These are phyloP conservation scores for Septoria petroselini DNA, from an alignment of 2,329 filamentous ascomycete species.

Conservation along the genomic window DNA sequence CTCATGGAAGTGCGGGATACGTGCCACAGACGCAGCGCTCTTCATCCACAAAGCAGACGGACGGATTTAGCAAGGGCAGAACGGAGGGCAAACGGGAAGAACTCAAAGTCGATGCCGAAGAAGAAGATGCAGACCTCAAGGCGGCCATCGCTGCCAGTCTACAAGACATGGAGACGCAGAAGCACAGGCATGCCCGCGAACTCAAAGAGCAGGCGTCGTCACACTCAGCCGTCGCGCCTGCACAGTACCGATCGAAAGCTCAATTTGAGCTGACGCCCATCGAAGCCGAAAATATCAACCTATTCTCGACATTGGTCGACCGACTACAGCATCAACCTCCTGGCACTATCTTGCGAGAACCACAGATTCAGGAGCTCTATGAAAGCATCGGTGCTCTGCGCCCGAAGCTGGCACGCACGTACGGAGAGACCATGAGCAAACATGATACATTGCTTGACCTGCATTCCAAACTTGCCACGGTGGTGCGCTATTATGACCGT, in stretches of 20 bases:
- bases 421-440: conserved; percentile 99
- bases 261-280: conserved; percentile 92
- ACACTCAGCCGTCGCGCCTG: conserved; percentile 52
- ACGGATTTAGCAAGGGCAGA: conserved; percentile 33
- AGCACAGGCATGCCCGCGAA: conserved; percentile 79
- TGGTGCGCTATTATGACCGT: conserved; percentile 94
- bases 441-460: conserved; percentile 93
- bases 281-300: conserved; percentile 95
- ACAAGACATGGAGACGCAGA: conserved; percentile 97
- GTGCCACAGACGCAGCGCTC: conserved; percentile 54
- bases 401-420: conserved; percentile 90
- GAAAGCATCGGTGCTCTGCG: conserved; percentile 92
- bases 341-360: conserved; percentile 92
- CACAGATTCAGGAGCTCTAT: conserved; percentile 96
- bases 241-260: conserved; percentile 68
- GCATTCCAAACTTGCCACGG: conserved; percentile 90
- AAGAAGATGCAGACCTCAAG: conserved; percentile 89
- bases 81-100: conserved; percentile 27
- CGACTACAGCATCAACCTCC: conserved; percentile 91
- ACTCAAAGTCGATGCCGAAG: conserved; percentile 54
- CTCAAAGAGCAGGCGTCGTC: conserved; percentile 67
- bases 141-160: conserved; percentile 93
- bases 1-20: conserved; percentile 67
- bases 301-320: conserved; percentile 92
- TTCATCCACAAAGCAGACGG: conserved; percentile 31